Conservation (phyloP, 176 grass and related monocot species). For the Triticum turgidum region DNA sequence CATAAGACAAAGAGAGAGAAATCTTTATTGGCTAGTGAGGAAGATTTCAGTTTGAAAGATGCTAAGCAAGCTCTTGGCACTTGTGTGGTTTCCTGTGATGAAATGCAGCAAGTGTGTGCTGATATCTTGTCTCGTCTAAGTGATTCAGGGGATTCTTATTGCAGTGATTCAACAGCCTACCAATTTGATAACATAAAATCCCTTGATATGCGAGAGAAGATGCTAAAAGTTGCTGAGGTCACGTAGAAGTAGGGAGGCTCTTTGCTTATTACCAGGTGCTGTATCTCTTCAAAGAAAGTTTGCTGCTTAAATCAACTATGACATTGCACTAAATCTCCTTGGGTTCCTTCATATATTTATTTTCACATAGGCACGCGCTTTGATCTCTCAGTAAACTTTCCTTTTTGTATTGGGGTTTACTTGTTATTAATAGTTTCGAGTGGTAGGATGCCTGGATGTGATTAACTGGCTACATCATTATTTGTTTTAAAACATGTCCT, state of each 20-base stretch:
- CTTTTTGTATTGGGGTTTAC: slow-evolving; percentile 14
- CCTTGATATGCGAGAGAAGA: slow-evolving; percentile 66
- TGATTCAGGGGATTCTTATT: slow-evolving; percentile 27
- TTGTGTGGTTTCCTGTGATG: slow-evolving; percentile 46
- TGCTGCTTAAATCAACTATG: not conserved
- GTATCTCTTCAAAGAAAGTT: slow-evolving; percentile 9
- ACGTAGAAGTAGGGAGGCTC: slow-evolving; percentile 90
- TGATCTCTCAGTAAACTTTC: not conserved
- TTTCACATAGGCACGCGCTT: not conserved
- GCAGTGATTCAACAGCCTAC: slow-evolving; percentile 25
- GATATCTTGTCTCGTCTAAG: slow-evolving; percentile 40
- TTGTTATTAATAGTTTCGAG: slow-evolving; percentile 22
- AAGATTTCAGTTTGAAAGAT: slow-evolving; percentile 49
- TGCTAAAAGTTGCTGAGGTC: slow-evolving; percentile 80
- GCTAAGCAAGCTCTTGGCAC: slow-evolving; percentile 40
- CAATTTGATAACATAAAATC: slow-evolving; percentile 31
- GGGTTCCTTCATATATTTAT: slow-evolving; percentile 16
- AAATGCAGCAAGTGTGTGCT: slow-evolving; percentile 40
- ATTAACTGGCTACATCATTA: not conserved
- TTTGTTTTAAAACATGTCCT: slow-evolving; percentile 24
- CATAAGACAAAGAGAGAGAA: slow-evolving; percentile 60
- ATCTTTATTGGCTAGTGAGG: slow-evolving; percentile 39
- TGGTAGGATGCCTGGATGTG: slow-evolving; percentile 19
- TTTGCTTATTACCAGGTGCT: slow-evolving; percentile 96
- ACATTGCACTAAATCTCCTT: slow-evolving; percentile 12